Base-by-base conservation (phyloP, 1,284 basidiomycete genomes). In the Irpex sp. region DNA sequence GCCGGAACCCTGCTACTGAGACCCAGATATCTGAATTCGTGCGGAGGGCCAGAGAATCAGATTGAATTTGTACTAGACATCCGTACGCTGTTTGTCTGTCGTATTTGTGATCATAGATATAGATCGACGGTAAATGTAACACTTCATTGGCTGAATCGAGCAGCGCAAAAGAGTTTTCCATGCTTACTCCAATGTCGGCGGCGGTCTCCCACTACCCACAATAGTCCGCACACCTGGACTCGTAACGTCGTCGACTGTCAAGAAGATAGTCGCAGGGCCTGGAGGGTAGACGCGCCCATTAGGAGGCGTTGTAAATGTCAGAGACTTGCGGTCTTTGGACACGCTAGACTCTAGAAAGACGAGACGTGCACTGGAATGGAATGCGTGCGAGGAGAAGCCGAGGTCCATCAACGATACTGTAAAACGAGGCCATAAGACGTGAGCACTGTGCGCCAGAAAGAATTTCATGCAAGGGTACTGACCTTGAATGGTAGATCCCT, bases 361-460 rank as follows among this genome's bases (percentile, higher is more conserved):
- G 9, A 79, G 70, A 8, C 80, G 78, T 9, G 74, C 72, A 58
- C 75, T 76, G 23, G 76, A 75, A 65, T 80, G 78, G 72, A 79
- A 77, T 3, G 76, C 78, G 65, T 81, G 80, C 35, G 76, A 75
- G 28, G 77, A 77, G 72, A 78, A 81, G n/a, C 81, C 80, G 47
- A 80, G 72, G 62, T 81, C 80, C 74, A 81, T 79, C 21, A 81
- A 68, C 51, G 75, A 72, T 16, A 78, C 75, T 77, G n/a, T 45
- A 1, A 55, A 21, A 33, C 6, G 28, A 45, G 39, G 5, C n/a
- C 14, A 14, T 45, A 16, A 45, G 12, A 45, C n/a, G 39, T 12
- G 12, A n/a, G 39, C n/a, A 45, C 39, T 1, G n/a, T 45, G 1
- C 3, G 12, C 39, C n/a, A 33, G 6, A 1, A 45, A 2, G 6